Base-by-base conservation (phyloP, 2,329 filamentous ascomycete species). In the Fusarium sulawesiense region DNA sequence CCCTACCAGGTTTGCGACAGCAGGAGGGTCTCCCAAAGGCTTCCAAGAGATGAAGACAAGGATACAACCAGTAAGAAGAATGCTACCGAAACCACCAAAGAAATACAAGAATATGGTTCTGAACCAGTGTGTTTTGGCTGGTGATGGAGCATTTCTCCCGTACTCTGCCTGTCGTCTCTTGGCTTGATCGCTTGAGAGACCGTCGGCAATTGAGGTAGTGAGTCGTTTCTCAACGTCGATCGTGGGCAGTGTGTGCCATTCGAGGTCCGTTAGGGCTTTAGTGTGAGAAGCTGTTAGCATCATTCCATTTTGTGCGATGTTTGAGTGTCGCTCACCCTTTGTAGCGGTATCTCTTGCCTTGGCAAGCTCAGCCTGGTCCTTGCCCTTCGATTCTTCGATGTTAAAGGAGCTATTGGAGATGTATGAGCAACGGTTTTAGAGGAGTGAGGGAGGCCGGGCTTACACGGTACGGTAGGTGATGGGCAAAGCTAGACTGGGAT, bases 351-450 rank as follows among this genome's bases (percentile, higher is more conserved):
- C 60, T 2, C 45, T 63, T 4, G 47, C 60, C 2, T 27, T 54
- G 10, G 56, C 46, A 11, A 61, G 41, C 0, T 61, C 41, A 13
- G 16, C 47, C 12, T 61, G 56, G 3, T 63, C 46, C 8, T 63
- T 63, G 3, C 60, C 56, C n/a, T 63, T 63, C 4, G 60, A 63
- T n/a, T 63, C 60, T 18, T 63, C 60, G 1, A 63, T 63, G 11
- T 61, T 45, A 6, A 63, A 63, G 0, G 60, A 63, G 0, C 60
- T 63, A 10, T 32, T 3, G 7, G 3, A 12, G 7, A 14, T 6
- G 2, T 21, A 8, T 46, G 8, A 47, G 53, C 12, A 25, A 9
- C 2, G 7, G 7, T 1, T 32, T 4, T 7, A 14, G 6, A 20
- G 4, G 8, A 0, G 13, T 0, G 7, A 20, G 9, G 1, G 4